Conservation (phyloP, 495 filamentous ascomycete genomes). For the Penicillium herquei region DNA sequence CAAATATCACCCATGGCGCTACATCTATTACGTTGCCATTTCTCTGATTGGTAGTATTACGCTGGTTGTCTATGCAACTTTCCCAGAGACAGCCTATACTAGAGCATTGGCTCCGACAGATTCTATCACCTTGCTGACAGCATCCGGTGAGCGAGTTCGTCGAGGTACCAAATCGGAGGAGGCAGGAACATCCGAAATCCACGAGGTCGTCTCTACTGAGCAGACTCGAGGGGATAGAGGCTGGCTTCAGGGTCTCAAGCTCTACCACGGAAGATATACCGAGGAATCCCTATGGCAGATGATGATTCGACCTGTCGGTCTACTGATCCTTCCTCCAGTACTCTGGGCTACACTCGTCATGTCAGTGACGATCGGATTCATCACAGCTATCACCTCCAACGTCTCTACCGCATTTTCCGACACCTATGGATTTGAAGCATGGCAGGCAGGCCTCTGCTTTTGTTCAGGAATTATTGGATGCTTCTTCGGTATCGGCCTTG, state of each 20-base stretch:
- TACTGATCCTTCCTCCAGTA: constrained; percentile 48
- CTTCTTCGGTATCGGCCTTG: constrained; percentile 45
- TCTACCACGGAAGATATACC: constrained; percentile 41
- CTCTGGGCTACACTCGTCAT: constrained; percentile 50
- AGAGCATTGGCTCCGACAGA: constrained; percentile 17
- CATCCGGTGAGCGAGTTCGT: constrained; percentile 8
- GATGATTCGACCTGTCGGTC: constrained; percentile 44
- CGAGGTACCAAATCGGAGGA: constrained; percentile 7
- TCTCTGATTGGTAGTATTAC: constrained; percentile 44
- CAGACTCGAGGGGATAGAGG: constrained; percentile 11
- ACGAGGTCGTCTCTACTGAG: background rate
- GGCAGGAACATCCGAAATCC: background rate
- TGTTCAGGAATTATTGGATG: constrained; percentile 48
- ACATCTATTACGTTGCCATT: constrained; percentile 49
- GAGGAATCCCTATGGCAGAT: constrained; percentile 45
- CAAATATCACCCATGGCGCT: constrained; percentile 46
- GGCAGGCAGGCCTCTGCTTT: constrained; percentile 51
- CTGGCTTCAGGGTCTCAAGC: constrained; percentile 33
- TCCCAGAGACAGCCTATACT: constrained; percentile 52
- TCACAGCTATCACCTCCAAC: constrained; percentile 53
- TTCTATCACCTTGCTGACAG: constrained; percentile 5
- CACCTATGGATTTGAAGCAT: constrained; percentile 46
- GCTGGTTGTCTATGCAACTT: constrained; percentile 47
- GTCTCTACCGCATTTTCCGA: constrained; percentile 43
- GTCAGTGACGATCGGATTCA: constrained; percentile 52